Conservation (phyloP, 2,329 filamentous ascomycete species). For the Coleophoma eucalyptorum region DNA sequence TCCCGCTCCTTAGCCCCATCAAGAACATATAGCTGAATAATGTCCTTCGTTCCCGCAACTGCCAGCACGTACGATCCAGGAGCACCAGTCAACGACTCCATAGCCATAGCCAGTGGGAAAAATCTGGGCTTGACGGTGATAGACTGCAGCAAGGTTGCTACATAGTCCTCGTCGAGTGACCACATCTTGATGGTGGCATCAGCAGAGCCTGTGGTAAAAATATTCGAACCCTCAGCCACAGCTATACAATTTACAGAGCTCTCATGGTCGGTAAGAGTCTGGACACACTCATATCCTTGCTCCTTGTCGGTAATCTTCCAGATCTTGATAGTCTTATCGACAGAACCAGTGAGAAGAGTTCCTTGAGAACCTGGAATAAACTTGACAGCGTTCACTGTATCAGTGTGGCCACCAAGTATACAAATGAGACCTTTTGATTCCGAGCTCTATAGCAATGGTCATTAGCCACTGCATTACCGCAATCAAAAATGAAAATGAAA, state of each 20-base stretch:
- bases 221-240: slow-evolving; percentile 23
- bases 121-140: slow-evolving; percentile 73
- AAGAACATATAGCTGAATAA: slow-evolving; percentile 75
- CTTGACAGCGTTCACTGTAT: slow-evolving; percentile 77
- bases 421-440: slow-evolving; percentile 51
- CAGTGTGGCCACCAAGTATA: slow-evolving; percentile 73
- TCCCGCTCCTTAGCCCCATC: slow-evolving; percentile 34
- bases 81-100: slow-evolving; percentile 53
- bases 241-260: slow-evolving; percentile 70
- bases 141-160: slow-evolving; percentile 59
- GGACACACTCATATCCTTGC: slow-evolving; percentile 32
- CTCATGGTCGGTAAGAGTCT: slow-evolving; percentile 64
- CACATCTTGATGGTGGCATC: slow-evolving; percentile 73
- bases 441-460: slow-evolving; percentile 9
- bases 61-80: slow-evolving; percentile 64
- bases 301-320: slow-evolving; percentile 52
- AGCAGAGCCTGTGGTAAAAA: slow-evolving; percentile 76
- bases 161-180: slow-evolving; percentile 47
- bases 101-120: slow-evolving; percentile 74
- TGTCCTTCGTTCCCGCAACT: slow-evolving; percentile 77
- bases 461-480: too few species aligned
- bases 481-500: too few species aligned
- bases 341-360: slow-evolving; percentile 73
- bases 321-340: slow-evolving; percentile 72
- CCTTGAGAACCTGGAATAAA: slow-evolving; percentile 59